Percentiles rank a stretch among this genome's conserved stretches.
Conservation (phyloP, 345 rosid genomes). For the Sonneratia alba region DNA sequence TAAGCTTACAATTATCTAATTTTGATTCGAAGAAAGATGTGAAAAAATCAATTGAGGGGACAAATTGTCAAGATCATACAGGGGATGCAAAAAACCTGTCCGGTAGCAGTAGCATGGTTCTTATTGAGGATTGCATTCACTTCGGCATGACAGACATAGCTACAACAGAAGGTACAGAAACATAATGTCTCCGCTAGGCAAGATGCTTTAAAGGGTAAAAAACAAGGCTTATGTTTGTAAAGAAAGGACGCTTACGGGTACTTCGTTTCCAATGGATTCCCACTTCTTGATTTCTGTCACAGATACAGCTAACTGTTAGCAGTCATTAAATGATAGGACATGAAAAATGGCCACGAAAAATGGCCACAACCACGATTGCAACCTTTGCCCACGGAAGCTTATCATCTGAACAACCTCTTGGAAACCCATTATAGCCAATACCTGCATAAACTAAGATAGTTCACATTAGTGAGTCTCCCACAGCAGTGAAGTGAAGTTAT, state of each 20-base stretch:
- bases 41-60: neutral
- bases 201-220: neutral
- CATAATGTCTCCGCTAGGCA: neutral
- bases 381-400: constrained; percentile 99
- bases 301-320: constrained; percentile 3
- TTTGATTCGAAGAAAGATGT: neutral
- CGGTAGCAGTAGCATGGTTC: constrained; percentile 83
- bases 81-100: constrained; percentile 43
- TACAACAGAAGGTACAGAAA: constrained; percentile 16
- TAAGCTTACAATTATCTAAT: neutral
- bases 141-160: constrained; percentile 98
- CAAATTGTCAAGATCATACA: neutral
- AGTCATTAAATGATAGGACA: constrained; percentile 4
- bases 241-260: constrained; percentile 56
- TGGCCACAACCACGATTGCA: neutral
- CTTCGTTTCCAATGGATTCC: constrained; percentile 78
- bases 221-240: constrained; percentile 6
- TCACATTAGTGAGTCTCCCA: neutral
- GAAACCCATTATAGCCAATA: constrained; percentile 97
- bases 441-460: constrained; percentile 31
- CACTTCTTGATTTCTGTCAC: constrained; percentile 65
- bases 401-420: constrained; percentile 97
- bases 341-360: neutral
- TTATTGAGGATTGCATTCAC: constrained; percentile 92
- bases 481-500: neutral